Evolutionary conservation across 2,329 filamentous ascomycete species (phyloP), one percentile per base, ranked within the genome.

Genomic region (Cordyceps pruinosa): DNA sequence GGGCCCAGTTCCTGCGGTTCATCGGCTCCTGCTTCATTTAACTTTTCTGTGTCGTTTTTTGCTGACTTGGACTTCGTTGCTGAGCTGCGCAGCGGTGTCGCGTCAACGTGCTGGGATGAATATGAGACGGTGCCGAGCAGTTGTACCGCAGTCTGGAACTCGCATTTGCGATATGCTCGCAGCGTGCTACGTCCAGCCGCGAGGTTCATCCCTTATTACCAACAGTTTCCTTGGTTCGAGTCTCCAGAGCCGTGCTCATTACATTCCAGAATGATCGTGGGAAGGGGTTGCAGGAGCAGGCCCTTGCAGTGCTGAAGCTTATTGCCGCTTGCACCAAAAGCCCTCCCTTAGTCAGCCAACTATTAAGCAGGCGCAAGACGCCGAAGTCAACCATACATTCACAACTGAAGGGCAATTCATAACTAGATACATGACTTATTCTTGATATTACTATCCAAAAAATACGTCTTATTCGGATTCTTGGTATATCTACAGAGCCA

Each of bases 1-100:
- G 78, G 70, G 1, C 80, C 78, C 4, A 58, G 60, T 46, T 70
- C 66, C 1, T 32, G 45, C 21, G 23, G 21, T 28, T 51, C 15
- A 17, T 54, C 45, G 15, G 17, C 2, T 21, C 13, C 42, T 30
- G 56, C 12, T 1, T 30, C 30, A 15, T 4, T 61, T 25, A 49
- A 49, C 10, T 44, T 25, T 49, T 58, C 32, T 6, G 60, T 48
- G 15, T 47, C 50, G 19, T 56, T 58, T 50, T 55, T 32, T 5
- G 37, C 12, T 26, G 59, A 26, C 13, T 57, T 35, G n/a, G n/a
- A n/a, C 19, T 42, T 34, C n/a, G 12, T 17, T 12, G n/a, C n/a
- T 32, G 53, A 35, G 34, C 23, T 30, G 37, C 21, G 25, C 2
- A 32, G 23, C 21, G 54, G 17, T n/a, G 34, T 7, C 5, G 12